These are phyloP conservation scores for Fraxinus sp. DNA, from an alignment of 305 asterid genomes.

Conservation along the genomic window DNA sequence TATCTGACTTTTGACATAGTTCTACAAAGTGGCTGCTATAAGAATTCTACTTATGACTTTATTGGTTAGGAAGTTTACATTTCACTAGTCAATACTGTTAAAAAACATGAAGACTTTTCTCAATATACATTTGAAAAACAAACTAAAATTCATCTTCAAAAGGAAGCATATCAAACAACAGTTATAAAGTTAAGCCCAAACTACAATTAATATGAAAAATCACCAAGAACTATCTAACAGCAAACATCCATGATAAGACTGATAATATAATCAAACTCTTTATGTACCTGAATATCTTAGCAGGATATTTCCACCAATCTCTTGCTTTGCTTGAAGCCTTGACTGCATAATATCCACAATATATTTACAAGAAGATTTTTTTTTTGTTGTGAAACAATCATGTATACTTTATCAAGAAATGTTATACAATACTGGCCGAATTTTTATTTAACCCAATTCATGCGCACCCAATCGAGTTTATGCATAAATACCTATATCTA, in stretches of 20 bases:
- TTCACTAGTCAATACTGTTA: background rate
- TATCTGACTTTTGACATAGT: background rate
- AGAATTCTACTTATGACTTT: background rate
- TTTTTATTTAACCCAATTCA: background rate
- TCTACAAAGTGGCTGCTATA: background rate
- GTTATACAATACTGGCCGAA: background rate
- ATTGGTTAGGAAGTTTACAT: background rate
- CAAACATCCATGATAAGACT: background rate
- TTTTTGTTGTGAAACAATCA: background rate
- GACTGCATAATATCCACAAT: slow-evolving; percentile 53
- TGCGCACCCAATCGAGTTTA: background rate
- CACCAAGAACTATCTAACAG: slow-evolving; percentile 5
- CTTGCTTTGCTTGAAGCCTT: slow-evolving; percentile 95
- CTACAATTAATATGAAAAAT: background rate
- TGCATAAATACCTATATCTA: background rate
- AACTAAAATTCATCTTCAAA: background rate
- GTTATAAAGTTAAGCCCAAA: background rate
- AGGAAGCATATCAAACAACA: background rate
- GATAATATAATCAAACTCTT: background rate
- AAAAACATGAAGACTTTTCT: background rate
- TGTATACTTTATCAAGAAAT: slow-evolving; percentile 7
- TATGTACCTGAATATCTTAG: slow-evolving; percentile 76
- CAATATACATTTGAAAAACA: background rate
- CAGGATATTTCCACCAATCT: slow-evolving; percentile 69
- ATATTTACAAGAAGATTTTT: slow-evolving; percentile 7